These are phyloP conservation scores for Fusarium equiseti DNA, from an alignment of 2,329 filamentous ascomycete genomes.

Conservation along the genomic window DNA sequence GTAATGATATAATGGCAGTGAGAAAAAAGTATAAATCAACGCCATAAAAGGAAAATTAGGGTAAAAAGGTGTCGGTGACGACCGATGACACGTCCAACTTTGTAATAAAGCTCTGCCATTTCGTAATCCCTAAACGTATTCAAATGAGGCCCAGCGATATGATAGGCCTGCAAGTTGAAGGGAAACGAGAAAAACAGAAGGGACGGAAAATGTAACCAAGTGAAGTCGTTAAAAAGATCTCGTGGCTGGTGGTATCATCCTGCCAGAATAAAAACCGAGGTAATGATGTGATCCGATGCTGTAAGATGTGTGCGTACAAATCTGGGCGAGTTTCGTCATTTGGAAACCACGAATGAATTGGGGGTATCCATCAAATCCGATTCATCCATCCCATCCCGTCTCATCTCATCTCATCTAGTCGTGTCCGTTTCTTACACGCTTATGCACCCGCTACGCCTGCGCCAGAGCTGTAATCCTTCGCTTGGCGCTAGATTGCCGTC, in stretches of 20 bases:
- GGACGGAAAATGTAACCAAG: slow-evolving; percentile 35
- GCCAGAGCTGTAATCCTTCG: slow-evolving; percentile 28
- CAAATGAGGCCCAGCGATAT: slow-evolving; percentile 1
- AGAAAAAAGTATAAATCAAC: slow-evolving; percentile 25
- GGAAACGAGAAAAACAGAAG: slow-evolving; percentile 11
- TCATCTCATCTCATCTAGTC: slow-evolving; percentile 40
- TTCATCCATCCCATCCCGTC: slow-evolving; percentile 40
- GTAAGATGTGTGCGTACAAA: slow-evolving; percentile 14
- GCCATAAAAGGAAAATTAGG: slow-evolving; percentile 38
- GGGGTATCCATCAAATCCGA: slow-evolving; percentile 43
- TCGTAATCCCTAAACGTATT: neutral
- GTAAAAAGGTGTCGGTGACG: slow-evolving; percentile 37
- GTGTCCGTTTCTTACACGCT: slow-evolving; percentile 39
- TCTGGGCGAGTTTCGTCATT: slow-evolving; percentile 30
- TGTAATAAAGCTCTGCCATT: slow-evolving; percentile 25
- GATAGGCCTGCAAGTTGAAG: neutral
- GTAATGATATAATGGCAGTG: slow-evolving; percentile 4
- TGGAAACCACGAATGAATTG: slow-evolving; percentile 29
- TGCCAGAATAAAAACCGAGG: slow-evolving; percentile 22
- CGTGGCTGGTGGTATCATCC: slow-evolving; percentile 13
- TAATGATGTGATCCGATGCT: slow-evolving; percentile 23
- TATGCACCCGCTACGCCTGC: slow-evolving; percentile 39
- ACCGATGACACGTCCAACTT: slow-evolving; percentile 39
- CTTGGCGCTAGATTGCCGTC: slow-evolving; percentile 41
- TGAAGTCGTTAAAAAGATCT: slow-evolving; percentile 36